Percentiles rank a stretch among this genome's conserved stretches.
Conservation (phyloP, 352 stramenopile genomes). For the Phytophthora fragariae region DNA sequence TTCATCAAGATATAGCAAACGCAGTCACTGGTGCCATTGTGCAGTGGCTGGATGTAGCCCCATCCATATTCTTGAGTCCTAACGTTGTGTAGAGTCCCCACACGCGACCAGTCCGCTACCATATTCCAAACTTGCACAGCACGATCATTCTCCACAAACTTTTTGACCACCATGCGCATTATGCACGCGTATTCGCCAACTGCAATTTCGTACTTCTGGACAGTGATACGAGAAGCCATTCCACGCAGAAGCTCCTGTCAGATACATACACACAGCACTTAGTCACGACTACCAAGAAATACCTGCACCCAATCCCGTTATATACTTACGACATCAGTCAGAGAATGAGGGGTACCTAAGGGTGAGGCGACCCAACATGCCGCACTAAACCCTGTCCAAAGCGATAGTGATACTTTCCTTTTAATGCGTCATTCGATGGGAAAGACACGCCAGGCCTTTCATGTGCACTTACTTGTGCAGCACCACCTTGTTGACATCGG, state of each 20-base stretch:
- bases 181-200: not conserved
- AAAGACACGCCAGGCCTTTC: too few species aligned
- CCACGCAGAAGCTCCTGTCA: constrained; percentile 5
- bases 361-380: too few species aligned
- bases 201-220: constrained; percentile 12
- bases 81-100: not conserved
- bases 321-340: not conserved
- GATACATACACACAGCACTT: not conserved
- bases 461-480: too few species aligned
- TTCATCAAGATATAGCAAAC: not conserved
- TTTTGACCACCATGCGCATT: constrained; percentile 11
- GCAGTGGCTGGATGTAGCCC: constrained; percentile 3
- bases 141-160: constrained; percentile 9
- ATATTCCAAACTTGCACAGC: constrained; percentile 15
- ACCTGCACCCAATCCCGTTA: not conserved
- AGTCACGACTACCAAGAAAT: too few species aligned
- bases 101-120: constrained; percentile 7
- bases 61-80: constrained; percentile 13
- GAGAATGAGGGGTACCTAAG: not conserved
- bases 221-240: not conserved
- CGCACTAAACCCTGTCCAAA: too few species aligned
- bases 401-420: too few species aligned
- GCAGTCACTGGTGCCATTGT: not conserved
- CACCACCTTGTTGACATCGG: too few species aligned
- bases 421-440: too few species aligned